Conservation (phyloP, 495 filamentous ascomycete species). For the Penicillium lagena region DNA sequence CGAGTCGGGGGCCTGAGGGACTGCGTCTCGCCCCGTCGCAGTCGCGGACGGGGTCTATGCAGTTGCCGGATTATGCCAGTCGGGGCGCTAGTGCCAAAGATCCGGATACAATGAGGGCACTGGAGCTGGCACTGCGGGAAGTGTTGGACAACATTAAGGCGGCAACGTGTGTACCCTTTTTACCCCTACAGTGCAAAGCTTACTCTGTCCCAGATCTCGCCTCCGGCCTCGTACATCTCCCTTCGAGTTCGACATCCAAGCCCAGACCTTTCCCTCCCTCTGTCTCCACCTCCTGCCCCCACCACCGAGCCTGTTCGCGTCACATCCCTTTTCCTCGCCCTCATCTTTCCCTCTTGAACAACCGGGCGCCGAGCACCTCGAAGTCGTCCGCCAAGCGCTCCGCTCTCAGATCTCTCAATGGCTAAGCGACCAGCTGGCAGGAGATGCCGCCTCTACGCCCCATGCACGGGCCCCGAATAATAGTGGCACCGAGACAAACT, state of each 20-base stretch:
- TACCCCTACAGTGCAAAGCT: conserved; percentile 1
- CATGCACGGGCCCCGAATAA: conserved; percentile 18
- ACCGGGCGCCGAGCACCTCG: conserved; percentile 62
- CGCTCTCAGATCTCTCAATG: conserved; percentile 58
- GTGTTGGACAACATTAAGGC: conserved; percentile 71
- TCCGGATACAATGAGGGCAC: conserved; percentile 65
- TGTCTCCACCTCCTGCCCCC: conserved; percentile 72
- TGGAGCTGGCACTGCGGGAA: conserved; percentile 80
- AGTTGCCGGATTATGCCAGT: conserved; percentile 51
- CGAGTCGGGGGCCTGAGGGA: conserved; percentile 27
- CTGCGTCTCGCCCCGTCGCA: conserved; percentile 35
- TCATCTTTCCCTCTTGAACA: conserved; percentile 69
- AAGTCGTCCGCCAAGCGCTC: conserved; percentile 61
- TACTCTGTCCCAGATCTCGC: conserved; percentile 5
- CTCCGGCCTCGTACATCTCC: conserved; percentile 43
- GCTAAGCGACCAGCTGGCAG: conserved; percentile 36
- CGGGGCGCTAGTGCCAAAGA: conserved; percentile 54
- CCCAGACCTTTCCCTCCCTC: conserved; percentile 74
- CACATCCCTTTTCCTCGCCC: conserved; percentile 61
- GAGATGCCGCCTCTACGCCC: conserved; percentile 16
- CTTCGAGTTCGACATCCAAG: conserved; percentile 78
- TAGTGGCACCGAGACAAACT: conserved; percentile 23
- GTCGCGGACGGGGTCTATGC: conserved; percentile 38
- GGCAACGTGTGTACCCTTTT: conserved; percentile 56
- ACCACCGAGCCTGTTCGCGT: conserved; percentile 67